Base-by-base conservation (phyloP, 2,329 filamentous ascomycete species). In the Fusarium haematococcum region DNA sequence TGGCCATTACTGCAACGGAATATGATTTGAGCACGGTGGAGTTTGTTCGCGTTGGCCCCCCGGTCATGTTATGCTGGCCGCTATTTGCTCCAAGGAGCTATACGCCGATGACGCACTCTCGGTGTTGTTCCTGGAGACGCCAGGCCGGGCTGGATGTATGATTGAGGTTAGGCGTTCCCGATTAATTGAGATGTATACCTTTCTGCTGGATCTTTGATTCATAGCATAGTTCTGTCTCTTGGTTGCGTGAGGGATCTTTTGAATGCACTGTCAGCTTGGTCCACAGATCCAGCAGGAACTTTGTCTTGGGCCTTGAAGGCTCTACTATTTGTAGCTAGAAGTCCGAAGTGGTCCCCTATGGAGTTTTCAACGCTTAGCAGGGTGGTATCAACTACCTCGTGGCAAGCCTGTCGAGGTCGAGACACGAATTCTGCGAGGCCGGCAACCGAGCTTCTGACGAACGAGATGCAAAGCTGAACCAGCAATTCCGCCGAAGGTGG, bases 131-230 rank as follows among this genome's bases (percentile, higher is more conserved):
- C 68, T 67, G 65, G 67, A 70, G 64, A 77, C 54, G 70, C 75
- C 60, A 73, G 76, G 54, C 75, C 71, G 76, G 77, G 68, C 77
- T 70, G 73, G 74, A 84, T 86, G 83, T 87, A 86, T 85, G 84
- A 85, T 83, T 82, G 84, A 82, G 80, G 83, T 80, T 79, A 80
- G 83, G 84, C 84, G 84, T 86, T 86, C 80, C 81, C 83, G 79
- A 84, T 81, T 86, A 86, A 86, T 86, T 81, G 81, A 86, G 73
- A 81, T 80, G 73, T 75, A 74, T 77, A 75, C 76, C 76, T 77
- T 79, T 79, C 62, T 48, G 67, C 58, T 43, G 52, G 41, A 65
- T 60, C 35, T 65, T 41, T 25, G 32, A 45, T 33, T 52, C 43
- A 67, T 30, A 18, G 50, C 43, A 67, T 30, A 16, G 50, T 27